Conservation (phyloP, 306 rosid species). For the Pterocarpus santalinus region DNA sequence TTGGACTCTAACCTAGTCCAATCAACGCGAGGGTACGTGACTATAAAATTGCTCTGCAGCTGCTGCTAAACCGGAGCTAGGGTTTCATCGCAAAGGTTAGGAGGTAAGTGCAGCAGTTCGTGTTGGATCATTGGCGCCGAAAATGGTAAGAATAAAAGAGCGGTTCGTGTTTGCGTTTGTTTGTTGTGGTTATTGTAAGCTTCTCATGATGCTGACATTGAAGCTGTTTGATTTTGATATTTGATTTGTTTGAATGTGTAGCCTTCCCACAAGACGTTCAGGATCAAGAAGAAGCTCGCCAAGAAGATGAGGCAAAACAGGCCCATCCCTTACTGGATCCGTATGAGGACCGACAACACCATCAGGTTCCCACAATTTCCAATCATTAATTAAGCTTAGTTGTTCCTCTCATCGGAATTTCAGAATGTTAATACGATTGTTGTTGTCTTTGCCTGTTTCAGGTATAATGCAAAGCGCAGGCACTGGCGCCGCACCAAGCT, state of each 20-base stretch:
- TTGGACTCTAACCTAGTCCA: neutral
- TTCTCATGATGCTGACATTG: neutral
- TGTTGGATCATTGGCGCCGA: constrained; percentile 44
- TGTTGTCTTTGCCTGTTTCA: constrained; percentile 34
- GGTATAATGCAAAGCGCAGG: constrained; percentile 91
- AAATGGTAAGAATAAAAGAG: constrained; percentile 51
- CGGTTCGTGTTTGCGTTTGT: neutral
- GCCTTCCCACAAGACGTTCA: constrained; percentile 94
- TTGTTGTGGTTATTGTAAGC: neutral
- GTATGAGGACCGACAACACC: constrained; percentile 86
- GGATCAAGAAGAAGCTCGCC: constrained; percentile 90
- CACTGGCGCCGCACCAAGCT: constrained; percentile 98
- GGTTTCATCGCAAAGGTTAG: constrained; percentile 11
- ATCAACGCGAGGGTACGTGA: neutral
- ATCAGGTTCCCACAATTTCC: constrained; percentile 49
- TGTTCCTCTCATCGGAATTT: neutral
- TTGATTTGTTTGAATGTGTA: constrained; percentile 23
- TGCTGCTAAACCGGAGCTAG: neutral
- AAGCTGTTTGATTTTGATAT: neutral
- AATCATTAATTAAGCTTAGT: neutral
- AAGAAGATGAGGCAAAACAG: constrained; percentile 97
- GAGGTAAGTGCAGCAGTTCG: constrained; percentile 12
- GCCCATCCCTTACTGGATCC: constrained; percentile 91
- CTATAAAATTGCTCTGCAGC: neutral
- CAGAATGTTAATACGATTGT: neutral